Evolutionary conservation across 169 alveolate genomes (phyloP).

Genomic region (Plasmodium gallinaceum): DNA sequence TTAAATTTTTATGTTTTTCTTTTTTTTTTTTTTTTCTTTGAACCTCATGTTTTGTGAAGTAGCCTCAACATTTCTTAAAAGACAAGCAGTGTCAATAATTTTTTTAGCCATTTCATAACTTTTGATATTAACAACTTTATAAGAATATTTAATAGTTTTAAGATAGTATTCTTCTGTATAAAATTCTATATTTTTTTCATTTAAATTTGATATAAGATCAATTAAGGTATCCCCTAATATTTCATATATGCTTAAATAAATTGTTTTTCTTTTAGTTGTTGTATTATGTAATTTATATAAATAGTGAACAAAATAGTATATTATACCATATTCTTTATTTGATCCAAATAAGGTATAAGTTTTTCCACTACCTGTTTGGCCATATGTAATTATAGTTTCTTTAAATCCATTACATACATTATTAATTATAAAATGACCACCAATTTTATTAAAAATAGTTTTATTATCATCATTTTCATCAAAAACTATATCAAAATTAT

Average conservation of each 20-base stretch:
- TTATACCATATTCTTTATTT: slow-evolving; percentile 39
- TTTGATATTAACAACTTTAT: slow-evolving; percentile 50
- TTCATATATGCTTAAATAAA: slow-evolving; percentile 55
- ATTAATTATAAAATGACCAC: slow-evolving; percentile 47
- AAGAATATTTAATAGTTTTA: slow-evolving; percentile 43
- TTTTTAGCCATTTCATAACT: slow-evolving; percentile 54
- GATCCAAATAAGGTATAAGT: slow-evolving; percentile 60
- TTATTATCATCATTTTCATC: slow-evolving; percentile 43
- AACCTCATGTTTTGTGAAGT: slow-evolving; percentile 65
- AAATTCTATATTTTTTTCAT: slow-evolving; percentile 25
- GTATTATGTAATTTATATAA: slow-evolving; percentile 20
- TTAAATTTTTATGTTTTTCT: background rate
- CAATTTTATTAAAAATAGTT: slow-evolving; percentile 38
- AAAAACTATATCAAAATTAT: slow-evolving; percentile 51
- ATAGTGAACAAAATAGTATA: slow-evolving; percentile 33
- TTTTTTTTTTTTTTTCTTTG: background rate
- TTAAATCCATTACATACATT: slow-evolving; percentile 59
- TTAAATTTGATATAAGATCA: slow-evolving; percentile 38
- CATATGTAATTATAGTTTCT: slow-evolving; percentile 62
- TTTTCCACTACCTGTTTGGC: slow-evolving; percentile 72
- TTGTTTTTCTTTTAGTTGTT: slow-evolving; percentile 4
- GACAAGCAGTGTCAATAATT: slow-evolving; percentile 51
- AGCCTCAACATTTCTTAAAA: slow-evolving; percentile 64
- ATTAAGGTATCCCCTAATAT: slow-evolving; percentile 41
- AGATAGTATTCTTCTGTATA: slow-evolving; percentile 47